Evolutionary conservation across 331 rosid species (phyloP).

Genomic region (Phaseolus coccineus): DNA sequence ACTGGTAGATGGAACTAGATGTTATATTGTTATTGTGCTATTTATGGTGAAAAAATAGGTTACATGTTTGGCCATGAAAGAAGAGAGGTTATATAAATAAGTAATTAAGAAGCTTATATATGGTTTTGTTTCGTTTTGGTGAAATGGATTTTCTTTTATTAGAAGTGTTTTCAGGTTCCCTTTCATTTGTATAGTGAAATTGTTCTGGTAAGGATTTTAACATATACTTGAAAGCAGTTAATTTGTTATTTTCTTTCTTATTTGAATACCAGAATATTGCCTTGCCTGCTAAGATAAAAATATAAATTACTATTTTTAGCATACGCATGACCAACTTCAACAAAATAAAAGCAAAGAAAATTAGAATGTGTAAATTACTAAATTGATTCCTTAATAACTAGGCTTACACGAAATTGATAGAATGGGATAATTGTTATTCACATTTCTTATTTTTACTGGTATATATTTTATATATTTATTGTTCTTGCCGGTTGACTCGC

Average conservation of each 20-base stretch:
- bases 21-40: background rate
- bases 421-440: no score
- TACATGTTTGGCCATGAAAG: background rate
- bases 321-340: no score
- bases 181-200: background rate
- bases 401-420: no score
- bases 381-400: no score
- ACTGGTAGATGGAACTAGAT: slow-evolving; percentile 26
- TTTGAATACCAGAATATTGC: background rate
- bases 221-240: background rate
- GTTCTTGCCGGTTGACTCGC: no score
- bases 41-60: slow-evolving; percentile 36
- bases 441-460: no score
- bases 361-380: no score
- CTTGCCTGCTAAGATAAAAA: background rate
- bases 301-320: background rate
- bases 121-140: background rate
- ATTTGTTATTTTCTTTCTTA: background rate
- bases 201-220: background rate
- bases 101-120: background rate
- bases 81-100: background rate
- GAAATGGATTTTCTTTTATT: background rate
- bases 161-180: background rate
- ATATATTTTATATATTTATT: no score
- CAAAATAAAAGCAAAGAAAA: no score